Evolutionary conservation across 352 stramenopile genomes (phyloP), one percentile per base, ranked within the genome.

Genomic region (Phytopythium mirpurense): DNA sequence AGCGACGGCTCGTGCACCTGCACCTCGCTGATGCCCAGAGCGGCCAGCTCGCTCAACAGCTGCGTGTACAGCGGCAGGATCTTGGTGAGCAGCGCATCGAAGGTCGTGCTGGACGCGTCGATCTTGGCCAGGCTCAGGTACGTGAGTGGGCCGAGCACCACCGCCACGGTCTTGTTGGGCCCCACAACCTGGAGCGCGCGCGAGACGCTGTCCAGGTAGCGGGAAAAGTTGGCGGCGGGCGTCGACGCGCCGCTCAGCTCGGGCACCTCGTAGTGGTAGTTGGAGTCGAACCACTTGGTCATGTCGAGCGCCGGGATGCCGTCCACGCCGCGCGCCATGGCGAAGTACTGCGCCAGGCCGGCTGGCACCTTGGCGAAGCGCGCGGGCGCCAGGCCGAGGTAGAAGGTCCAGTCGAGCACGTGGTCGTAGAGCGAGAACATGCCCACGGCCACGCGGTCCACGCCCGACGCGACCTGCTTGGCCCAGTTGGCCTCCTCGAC

Each of bases 251-350:
- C 73, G 62, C 74, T 88, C 21, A 96, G 66, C 78, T 98, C 91
- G 2, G 91, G 88, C 41, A 97, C 88, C 65, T 96, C 89, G 80
- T 97, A 98, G 78, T 98, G 91, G 70, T 97, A 98, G 83, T 98
- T 98, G 38, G 83, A 93, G 70, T 96, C 91, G 65, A 97, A 97
- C 86, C 86, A 97, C 75, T 97, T 96, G 65, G 86, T 97, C 91
- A 97, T 97, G 64, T 96, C 91, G 35, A 98, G 77, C 8, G 91
- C 91, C 10, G 75, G 70, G 64, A 94, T 95, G 56, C 86, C 87
- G 64, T 97, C 86, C 4, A 94, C 72, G 43, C 90, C 89, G 45
- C 88, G 82, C 5, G 87, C 86, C 88, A 97, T 96, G 47, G 86
- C 84, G 67, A 97, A 97, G 72, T 96, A 91, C 63, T 89, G 80